Evolutionary conservation across 352 stramenopile genomes (phyloP).

Genomic region (Plasmopara viticola): DNA sequence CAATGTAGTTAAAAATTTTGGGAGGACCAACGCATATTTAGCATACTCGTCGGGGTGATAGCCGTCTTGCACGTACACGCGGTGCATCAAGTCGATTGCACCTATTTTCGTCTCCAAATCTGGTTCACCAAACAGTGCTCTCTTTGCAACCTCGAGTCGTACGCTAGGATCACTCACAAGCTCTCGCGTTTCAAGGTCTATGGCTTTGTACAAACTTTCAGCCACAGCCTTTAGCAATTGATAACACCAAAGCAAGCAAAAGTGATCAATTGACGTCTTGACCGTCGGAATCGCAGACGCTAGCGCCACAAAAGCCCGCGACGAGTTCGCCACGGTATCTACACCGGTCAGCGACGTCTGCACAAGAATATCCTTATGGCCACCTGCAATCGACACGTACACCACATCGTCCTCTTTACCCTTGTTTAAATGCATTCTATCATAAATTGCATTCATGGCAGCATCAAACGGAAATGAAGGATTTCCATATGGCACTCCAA

Average conservation of each 20-base stretch:
- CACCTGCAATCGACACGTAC: conserved; percentile 72
- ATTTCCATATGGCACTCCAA: conserved; percentile 56
- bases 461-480: conserved; percentile 62
- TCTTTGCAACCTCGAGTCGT: conserved; percentile 39
- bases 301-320: conserved; percentile 38
- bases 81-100: conserved; percentile 32
- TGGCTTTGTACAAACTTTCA: conserved; percentile 48
- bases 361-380: conserved; percentile 75
- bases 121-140: conserved; percentile 31
- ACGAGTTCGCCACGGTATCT: conserved; percentile 25
- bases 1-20: conserved; percentile 41
- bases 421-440: conserved; percentile 27
- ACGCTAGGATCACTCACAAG: conserved; percentile 34
- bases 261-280: conserved; percentile 61
- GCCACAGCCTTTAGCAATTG: conserved; percentile 65
- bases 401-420: conserved; percentile 23
- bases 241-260: conserved; percentile 83
- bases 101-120: conserved; percentile 4
- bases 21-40: conserved; percentile 38
- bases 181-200: conserved; percentile 41
- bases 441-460: conserved; percentile 59
- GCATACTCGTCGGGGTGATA: conserved; percentile 48
- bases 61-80: conserved; percentile 38
- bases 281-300: conserved; percentile 61
- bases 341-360: conserved; percentile 37